phyloP scores from a whole-genome alignment of 495 filamentous ascomycete genomes.

The Glonium stellatum region DNA sequence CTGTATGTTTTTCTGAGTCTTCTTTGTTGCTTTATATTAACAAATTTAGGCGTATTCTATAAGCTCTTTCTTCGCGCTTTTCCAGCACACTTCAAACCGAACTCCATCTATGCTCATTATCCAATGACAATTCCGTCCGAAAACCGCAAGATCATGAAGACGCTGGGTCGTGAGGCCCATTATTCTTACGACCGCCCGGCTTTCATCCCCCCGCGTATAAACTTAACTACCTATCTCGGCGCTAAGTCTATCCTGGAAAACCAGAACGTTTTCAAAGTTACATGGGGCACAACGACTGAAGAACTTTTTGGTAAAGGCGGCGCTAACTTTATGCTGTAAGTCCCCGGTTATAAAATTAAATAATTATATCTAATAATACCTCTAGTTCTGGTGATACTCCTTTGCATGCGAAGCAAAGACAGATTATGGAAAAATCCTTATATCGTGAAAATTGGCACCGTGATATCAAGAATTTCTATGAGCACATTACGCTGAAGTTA shows the following conservation, averaged over 20 bases:
- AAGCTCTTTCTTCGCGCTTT: constrained; percentile 75
- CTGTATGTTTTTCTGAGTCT: constrained; percentile 51
- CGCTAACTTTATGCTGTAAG: constrained; percentile 46
- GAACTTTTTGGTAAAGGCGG: constrained; percentile 51
- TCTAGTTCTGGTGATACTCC: constrained; percentile 42
- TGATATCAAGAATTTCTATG: constrained; percentile 50
- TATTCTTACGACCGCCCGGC: constrained; percentile 64
- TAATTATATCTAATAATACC: background rate
- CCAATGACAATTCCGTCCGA: constrained; percentile 74
- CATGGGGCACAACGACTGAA: constrained; percentile 53
- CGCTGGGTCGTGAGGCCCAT: constrained; percentile 60
- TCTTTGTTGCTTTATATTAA: background rate
- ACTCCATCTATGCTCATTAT: constrained; percentile 84
- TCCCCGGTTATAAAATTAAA: background rate
- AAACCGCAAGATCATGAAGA: constrained; percentile 64
- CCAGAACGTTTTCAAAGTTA: constrained; percentile 54
- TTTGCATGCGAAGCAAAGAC: constrained; percentile 39
- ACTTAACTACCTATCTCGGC: constrained; percentile 54
- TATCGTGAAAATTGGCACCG: constrained; percentile 45
- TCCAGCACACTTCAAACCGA: constrained; percentile 68
- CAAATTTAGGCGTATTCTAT: constrained; percentile 40
- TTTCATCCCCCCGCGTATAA: constrained; percentile 44
- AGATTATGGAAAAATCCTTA: constrained; percentile 41
- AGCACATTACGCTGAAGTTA: constrained; percentile 56
- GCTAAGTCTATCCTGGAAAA: constrained; percentile 58